Conservation (phyloP, 441 rosid genomes). For the Cnidoscolus chayamansa region DNA sequence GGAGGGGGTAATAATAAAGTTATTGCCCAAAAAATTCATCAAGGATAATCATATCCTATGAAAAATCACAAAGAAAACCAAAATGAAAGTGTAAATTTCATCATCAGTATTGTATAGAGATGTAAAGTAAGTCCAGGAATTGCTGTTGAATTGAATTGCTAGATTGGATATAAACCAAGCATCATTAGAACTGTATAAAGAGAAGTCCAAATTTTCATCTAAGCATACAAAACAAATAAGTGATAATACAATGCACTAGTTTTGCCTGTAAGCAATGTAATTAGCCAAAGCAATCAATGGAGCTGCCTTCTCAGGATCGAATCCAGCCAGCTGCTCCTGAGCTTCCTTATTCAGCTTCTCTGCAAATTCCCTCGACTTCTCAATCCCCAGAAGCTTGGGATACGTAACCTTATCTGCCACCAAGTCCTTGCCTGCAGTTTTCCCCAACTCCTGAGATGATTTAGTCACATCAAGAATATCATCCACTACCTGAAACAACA, state of each 20-base stretch:
- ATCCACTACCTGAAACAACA: conserved; percentile 84
- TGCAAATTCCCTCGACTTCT: conserved; percentile 68
- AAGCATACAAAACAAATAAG: neutral
- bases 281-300: conserved; percentile 88
- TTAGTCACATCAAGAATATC: conserved; percentile 79
- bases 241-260: conserved; percentile 27
- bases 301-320: conserved; percentile 61
- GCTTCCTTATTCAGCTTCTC: conserved; percentile 67
- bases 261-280: conserved; percentile 84
- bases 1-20: no score
- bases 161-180: neutral
- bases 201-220: neutral
- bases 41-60: neutral
- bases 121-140: neutral
- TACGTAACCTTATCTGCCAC: conserved; percentile 55
- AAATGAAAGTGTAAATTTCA: no score
- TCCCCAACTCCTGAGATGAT: conserved; percentile 71
- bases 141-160: neutral
- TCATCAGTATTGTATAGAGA: neutral
- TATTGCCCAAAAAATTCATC: neutral
- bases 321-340: conserved; percentile 49
- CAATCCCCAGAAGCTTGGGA: conserved; percentile 83
- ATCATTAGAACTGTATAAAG: neutral
- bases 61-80: neutral
- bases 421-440: conserved; percentile 88